These are phyloP conservation scores for Styphnolobium japonicum DNA, from an alignment of 306 rosid species.

Conservation along the genomic window DNA sequence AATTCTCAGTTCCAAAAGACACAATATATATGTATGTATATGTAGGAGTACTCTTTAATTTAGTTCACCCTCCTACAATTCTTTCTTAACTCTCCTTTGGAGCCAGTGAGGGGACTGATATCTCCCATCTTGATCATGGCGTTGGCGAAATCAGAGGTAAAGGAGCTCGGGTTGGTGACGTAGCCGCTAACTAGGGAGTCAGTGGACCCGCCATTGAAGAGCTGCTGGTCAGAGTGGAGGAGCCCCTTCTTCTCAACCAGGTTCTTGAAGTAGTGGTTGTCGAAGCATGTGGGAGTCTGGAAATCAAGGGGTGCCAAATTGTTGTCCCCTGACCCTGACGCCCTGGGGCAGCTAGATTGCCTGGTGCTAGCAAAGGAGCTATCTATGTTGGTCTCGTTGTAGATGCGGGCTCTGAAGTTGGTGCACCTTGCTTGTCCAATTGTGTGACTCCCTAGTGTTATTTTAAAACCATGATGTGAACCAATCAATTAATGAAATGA, in stretches of 20 bases:
- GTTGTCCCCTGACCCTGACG: conserved; percentile 75
- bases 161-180: conserved; percentile 25
- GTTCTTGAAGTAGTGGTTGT: conserved; percentile 71
- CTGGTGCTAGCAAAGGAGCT: conserved; percentile 45
- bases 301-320: conserved; percentile 81
- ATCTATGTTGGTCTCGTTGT: conserved; percentile 68
- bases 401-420: conserved; percentile 48
- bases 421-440: conserved; percentile 92
- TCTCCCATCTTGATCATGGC: conserved; percentile 91
- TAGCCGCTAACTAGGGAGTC: conserved; percentile 57
- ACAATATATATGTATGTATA: too few relatives aligned
- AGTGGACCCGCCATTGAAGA: conserved; percentile 72
- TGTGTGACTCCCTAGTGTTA: conserved; percentile 60
- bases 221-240: conserved; percentile 83
- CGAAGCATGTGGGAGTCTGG: conserved; percentile 53
- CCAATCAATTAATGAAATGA: neutral
- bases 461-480: neutral
- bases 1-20: neutral
- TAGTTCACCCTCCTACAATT: conserved; percentile 67
- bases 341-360: conserved; percentile 55
- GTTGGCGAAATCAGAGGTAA: conserved; percentile 49
- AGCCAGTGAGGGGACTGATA: conserved; percentile 80
- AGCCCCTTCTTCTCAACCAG: conserved; percentile 65
- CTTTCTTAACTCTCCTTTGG: conserved; percentile 71
- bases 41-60: neutral